These are phyloP conservation scores for Phyllosticta capitalensis DNA, from an alignment of 2,329 filamentous ascomycete genomes.

Conservation along the genomic window DNA sequence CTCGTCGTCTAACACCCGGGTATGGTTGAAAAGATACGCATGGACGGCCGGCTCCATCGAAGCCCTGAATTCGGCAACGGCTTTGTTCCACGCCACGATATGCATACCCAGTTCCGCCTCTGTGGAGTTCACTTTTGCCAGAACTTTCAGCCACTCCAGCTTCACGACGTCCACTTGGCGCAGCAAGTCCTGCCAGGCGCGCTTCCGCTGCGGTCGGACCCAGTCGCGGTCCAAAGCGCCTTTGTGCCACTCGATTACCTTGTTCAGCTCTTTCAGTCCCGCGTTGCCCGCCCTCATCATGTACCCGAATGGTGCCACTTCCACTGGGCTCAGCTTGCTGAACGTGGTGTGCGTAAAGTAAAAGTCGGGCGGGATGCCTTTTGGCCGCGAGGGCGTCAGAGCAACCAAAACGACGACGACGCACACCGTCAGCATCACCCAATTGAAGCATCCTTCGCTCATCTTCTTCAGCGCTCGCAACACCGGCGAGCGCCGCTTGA, in stretches of 20 bases:
- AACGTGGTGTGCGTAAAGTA: neutral
- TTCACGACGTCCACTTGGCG: neutral
- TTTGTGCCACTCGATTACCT: neutral
- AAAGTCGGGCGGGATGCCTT: neutral
- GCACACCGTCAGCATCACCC: too few relatives aligned
- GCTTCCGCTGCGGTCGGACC: neutral
- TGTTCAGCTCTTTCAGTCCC: neutral
- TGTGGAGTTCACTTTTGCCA: neutral
- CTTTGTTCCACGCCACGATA: neutral
- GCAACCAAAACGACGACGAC: too few relatives aligned
- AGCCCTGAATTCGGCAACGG: neutral
- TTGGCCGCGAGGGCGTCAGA: neutral
- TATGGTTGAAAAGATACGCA: neutral
- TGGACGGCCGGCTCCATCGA: neutral
- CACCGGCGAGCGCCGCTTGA: too few relatives aligned
- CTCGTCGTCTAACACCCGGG: neutral
- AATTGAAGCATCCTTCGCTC: too few relatives aligned
- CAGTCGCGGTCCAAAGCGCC: neutral
- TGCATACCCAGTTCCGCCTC: neutral
- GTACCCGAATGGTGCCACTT: neutral
- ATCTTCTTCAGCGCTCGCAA: too few relatives aligned
- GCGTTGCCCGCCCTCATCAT: neutral
- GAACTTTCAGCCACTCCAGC: neutral
- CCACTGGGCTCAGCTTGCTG: neutral
- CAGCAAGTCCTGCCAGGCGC: neutral